These are phyloP conservation scores for Mucor irregularis DNA, from an alignment of 371 early-diverging fungal genomes.

Conservation along the genomic window DNA sequence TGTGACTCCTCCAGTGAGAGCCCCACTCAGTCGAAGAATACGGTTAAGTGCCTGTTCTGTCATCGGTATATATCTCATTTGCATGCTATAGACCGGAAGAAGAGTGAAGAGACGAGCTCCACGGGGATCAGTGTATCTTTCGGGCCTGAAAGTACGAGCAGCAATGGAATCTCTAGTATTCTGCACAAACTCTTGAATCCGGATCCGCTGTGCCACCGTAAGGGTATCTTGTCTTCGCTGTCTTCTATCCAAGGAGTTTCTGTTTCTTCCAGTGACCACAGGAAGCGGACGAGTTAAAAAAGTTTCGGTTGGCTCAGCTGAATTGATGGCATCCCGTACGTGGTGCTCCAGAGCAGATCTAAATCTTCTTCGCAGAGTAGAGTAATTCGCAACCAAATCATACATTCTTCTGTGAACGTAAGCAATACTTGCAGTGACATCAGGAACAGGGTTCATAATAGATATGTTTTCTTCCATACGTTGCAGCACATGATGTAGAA, in stretches of 20 bases:
- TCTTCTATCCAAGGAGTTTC: neutral
- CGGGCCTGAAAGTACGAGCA: neutral
- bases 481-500: neutral
- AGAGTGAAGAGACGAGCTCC: slow-evolving; percentile 6
- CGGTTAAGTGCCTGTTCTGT: no score
- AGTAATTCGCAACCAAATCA: neutral
- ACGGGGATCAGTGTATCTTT: slow-evolving; percentile 7
- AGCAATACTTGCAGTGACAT: neutral
- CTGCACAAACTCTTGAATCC: slow-evolving; percentile 6
- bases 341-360: neutral
- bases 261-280: neutral
- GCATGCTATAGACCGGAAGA: slow-evolving; percentile 1
- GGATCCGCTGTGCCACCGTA: no score
- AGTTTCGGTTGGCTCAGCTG: neutral
- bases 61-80: neutral
- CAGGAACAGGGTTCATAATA: neutral
- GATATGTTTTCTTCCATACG: neutral
- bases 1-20: no score
- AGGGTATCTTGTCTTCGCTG: neutral
- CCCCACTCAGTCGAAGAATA: no score
- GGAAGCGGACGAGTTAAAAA: neutral
- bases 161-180: neutral
- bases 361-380: neutral
- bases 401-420: neutral
- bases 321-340: neutral